phyloP scores from a whole-genome alignment of 2,329 filamentous ascomycete species.

The Penicillium sp. region DNA sequence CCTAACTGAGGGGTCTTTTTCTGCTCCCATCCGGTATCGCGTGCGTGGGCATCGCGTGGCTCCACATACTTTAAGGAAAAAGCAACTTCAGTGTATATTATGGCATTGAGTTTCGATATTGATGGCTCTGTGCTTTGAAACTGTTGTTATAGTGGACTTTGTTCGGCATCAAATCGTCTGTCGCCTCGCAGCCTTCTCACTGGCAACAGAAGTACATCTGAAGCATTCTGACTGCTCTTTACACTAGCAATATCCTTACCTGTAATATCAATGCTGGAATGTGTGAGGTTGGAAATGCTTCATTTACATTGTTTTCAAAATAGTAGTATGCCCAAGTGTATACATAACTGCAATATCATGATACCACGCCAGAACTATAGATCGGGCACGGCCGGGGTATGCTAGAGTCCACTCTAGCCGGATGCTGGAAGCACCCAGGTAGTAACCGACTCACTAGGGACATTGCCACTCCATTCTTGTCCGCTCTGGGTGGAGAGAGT shows the following conservation, averaged over 20 bases:
- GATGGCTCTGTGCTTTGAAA: neutral
- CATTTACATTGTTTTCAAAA: no score
- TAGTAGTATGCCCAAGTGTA: no score
- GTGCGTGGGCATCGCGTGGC: neutral
- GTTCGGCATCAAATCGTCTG: neutral
- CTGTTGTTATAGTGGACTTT: neutral
- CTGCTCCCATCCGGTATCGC: neutral
- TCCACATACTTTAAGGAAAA: neutral
- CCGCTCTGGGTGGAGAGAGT: conserved; percentile 21
- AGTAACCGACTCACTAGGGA: conserved; percentile 27
- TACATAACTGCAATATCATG: no score
- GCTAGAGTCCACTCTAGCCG: neutral
- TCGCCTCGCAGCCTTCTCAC: conserved; percentile 8
- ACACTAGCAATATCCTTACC: conserved; percentile 29
- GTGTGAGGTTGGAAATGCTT: no score
- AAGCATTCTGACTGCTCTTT: conserved; percentile 32
- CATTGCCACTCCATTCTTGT: conserved; percentile 27
- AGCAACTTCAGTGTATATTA: neutral
- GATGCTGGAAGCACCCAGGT: conserved; percentile 27
- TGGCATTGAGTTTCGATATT: neutral
- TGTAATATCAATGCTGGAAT: conserved; percentile 23
- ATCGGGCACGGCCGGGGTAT: neutral
- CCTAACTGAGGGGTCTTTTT: conserved; percentile 6
- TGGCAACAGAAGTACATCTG: conserved; percentile 24
- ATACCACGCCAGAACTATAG: no score